Evolutionary conservation across 1,284 basidiomycete species (phyloP).

Genomic region (Ceratobasidium sp.): DNA sequence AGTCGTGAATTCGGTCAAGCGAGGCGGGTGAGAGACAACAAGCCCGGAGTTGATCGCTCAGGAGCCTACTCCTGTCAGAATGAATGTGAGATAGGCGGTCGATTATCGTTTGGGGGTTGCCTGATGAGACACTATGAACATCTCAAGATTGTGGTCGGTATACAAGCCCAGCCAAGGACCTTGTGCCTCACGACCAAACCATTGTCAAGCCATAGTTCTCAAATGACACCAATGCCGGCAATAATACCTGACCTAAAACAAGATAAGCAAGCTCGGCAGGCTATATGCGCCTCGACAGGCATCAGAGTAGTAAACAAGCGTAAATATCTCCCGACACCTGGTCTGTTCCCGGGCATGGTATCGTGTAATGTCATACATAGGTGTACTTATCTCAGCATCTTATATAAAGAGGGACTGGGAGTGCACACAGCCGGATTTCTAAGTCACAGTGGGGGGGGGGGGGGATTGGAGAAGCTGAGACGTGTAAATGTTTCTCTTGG

Average conservation of each 20-base stretch:
- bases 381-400: no score
- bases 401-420: no score
- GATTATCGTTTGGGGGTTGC: not conserved
- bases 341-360: no score
- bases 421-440: no score
- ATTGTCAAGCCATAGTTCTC: no score
- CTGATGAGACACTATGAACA: no score
- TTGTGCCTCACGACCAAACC: not conserved
- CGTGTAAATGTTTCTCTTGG: no score
- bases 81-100: not conserved
- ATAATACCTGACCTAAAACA: not conserved
- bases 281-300: not conserved
- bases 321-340: not conserved
- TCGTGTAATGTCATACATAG: no score
- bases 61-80: not conserved
- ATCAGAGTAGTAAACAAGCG: not conserved
- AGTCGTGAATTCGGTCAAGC: not conserved
- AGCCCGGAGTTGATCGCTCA: not conserved
- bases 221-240: no score
- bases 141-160: not conserved
- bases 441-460: no score
- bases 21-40: not conserved
- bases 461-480: no score
- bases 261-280: not conserved
- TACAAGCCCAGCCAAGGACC: not conserved